Base-by-base conservation (phyloP, 805 yeast genomes). In the Scheffersomyces amazonensis region DNA sequence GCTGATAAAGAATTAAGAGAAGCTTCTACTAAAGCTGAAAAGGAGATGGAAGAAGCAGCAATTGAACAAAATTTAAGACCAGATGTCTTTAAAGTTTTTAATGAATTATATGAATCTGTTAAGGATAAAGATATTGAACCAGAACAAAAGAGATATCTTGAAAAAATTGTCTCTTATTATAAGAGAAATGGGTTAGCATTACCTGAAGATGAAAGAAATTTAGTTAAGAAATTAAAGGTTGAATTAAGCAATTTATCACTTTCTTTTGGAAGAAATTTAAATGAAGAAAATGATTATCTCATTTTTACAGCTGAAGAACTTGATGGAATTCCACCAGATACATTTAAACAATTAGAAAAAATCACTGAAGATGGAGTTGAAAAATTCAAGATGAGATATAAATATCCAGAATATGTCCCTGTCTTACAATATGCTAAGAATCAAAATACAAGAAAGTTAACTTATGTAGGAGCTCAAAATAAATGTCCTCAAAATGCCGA, bases 331-430 rank as follows among this genome's bases (percentile, higher is more conserved):
- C 90, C 95, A 2, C 71, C 73, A 28, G 78, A 77, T 40, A 77
- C 77, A 2, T 48, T 84, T 47, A 71, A 70, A 15, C 83, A 75
- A 52, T 82, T 80, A 51, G 83, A 74, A 37, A 62, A 60, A 40
- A 64, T 67, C 17, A 62, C 64, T 24, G 62, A 60, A 9, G 72
- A 65, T 16, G 76, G 67, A 16, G 70, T 62, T 13, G 62, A 59
- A 13, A 58, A 63, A 36, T 46, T 41, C 27, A 82, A 82, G 53
- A 83, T 87, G 70, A 83, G 93, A 2, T 85, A 77, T 66, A 86
- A 87, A 58, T 84, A 83, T 52, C 93, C 95, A 1, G 95, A 87
- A 54, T 59, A 83, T 34, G 66, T 82, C 44, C 95, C 95, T 2
- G 83, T 83, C n/a, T 60, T 85, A 58, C 83, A 84, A 56, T 80